Evolutionary conservation across 2,329 filamentous ascomycete genomes (phyloP).

Genomic region (Parafenestella ontariensis): DNA sequence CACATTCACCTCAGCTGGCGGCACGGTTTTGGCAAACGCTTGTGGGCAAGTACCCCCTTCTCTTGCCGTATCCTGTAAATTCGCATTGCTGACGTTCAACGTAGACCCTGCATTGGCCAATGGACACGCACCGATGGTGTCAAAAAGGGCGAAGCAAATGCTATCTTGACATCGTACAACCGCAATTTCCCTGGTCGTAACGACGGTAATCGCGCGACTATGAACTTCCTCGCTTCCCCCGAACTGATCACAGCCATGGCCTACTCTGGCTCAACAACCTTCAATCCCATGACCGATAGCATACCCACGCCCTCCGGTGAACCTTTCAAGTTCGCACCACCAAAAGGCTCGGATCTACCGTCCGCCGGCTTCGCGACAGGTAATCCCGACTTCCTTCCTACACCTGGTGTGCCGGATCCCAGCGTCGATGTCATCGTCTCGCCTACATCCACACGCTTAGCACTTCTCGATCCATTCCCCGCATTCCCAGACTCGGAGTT

Average conservation of each 20-base stretch:
- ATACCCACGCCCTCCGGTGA: constrained; percentile 80
- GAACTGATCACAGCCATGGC: constrained; percentile 97
- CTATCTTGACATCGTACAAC: constrained; percentile 97
- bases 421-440: constrained; percentile 77
- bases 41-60: constrained; percentile 61
- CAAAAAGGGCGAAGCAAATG: constrained; percentile 84
- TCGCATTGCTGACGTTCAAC: constrained; percentile 13
- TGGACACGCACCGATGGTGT: constrained; percentile 92
- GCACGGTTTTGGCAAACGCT: constrained; percentile 89
- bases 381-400: constrained; percentile 75
- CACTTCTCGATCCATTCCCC: constrained; percentile 87
- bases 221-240: constrained; percentile 98
- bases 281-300: constrained; percentile 92
- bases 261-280: constrained; percentile 89
- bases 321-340: constrained; percentile 84
- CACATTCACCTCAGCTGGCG: constrained; percentile 86
- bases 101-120: constrained; percentile 81
- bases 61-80: not conserved
- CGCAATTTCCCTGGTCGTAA: constrained; percentile 97
- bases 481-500: constrained; percentile 82
- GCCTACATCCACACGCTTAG: constrained; percentile 87
- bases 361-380: constrained; percentile 81
- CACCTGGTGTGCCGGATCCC: constrained; percentile 74
- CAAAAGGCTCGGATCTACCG: constrained; percentile 66
- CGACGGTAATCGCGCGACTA: constrained; percentile 93